Percentiles rank a stretch among this genome's conserved stretches.
Conservation (phyloP, 2,329 filamentous ascomycete genomes). For the Cladosporium sp. region DNA sequence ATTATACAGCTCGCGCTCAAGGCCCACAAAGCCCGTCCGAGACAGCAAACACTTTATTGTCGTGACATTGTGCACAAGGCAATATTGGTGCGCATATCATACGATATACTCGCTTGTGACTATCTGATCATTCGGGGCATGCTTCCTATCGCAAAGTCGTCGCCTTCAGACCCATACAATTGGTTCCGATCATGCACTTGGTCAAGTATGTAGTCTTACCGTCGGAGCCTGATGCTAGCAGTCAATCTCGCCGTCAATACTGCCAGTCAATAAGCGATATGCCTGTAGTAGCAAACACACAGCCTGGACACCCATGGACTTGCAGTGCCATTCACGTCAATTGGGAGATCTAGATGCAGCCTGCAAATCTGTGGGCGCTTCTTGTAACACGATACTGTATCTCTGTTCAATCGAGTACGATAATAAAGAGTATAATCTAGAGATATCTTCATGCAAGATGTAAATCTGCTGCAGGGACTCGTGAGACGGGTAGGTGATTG, state of each 20-base stretch:
- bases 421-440: neutral
- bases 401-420: neutral
- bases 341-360: neutral
- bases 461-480: slow-evolving; percentile 14
- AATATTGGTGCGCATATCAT: neutral
- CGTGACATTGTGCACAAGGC: neutral
- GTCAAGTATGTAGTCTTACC: neutral
- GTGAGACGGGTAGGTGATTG: slow-evolving; percentile 4
- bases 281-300: neutral
- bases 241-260: slow-evolving; percentile 3
- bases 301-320: neutral
- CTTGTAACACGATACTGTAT: neutral
- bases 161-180: neutral
- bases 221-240: neutral
- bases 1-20: neutral
- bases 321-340: neutral
- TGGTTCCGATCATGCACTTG: neutral
- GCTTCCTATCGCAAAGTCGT: neutral
- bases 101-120: neutral
- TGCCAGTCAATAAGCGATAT: neutral
- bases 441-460: neutral
- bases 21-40: neutral
- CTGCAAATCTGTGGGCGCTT: neutral
- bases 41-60: neutral
- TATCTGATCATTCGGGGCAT: neutral